A percentile compares a stretch with the other conserved stretches of the same genome.
phyloP scores from a whole-genome alignment of 129 eudicot genomes.

The Chrysanthemum seticuspe region DNA sequence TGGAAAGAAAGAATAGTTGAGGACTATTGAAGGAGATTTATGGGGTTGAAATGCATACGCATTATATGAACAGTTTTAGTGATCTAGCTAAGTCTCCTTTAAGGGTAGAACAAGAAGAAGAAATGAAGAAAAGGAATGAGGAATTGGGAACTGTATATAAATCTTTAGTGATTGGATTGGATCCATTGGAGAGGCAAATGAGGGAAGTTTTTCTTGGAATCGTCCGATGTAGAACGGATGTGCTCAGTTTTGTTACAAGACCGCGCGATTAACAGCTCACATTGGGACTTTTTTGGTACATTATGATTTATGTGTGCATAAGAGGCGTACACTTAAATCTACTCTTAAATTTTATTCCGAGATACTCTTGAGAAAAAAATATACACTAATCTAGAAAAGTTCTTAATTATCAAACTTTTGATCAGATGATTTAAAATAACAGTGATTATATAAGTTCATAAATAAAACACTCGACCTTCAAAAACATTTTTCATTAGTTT shows the following conservation, averaged over 20 bases:
- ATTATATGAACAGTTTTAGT: constrained; percentile 26
- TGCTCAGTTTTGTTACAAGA: constrained; percentile 30
- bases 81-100: background rate
- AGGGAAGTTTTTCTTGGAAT: constrained; percentile 42
- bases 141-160: no score
- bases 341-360: no score
- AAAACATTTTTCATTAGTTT: no score
- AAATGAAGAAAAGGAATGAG: no score
- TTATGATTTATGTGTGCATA: background rate
- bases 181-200: constrained; percentile 68
- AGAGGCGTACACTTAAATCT: no score
- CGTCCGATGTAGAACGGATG: constrained; percentile 30
- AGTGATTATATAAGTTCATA: no score
- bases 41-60: constrained; percentile 46
- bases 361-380: no score
- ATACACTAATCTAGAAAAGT: no score
- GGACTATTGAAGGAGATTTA: constrained; percentile 77
- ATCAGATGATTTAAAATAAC: no score
- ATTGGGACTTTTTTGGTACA: background rate
- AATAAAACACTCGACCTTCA: no score
- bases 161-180: constrained; percentile 50
- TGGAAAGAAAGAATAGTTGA: constrained; percentile 48
- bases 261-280: background rate
- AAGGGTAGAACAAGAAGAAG: no score
- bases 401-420: no score